phyloP scores from a whole-genome alignment of 805 yeast species.

The Debaryomyces tyrocola region DNA sequence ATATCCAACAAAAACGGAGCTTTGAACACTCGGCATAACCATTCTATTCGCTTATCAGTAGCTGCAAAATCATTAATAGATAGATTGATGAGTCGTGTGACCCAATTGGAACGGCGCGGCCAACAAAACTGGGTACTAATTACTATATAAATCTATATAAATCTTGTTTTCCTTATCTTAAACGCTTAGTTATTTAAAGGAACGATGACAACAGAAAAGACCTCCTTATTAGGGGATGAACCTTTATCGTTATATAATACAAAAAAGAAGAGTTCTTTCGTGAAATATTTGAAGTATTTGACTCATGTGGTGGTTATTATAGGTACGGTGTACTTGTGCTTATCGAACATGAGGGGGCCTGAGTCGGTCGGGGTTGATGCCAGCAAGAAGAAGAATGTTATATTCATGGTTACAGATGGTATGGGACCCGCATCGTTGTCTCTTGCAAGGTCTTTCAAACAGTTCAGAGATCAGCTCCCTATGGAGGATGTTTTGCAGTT shows the following conservation, averaged over 20 bases:
- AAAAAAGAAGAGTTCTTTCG: not conserved
- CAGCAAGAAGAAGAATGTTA: slow-evolving; percentile 64
- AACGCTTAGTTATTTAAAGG: too few relatives aligned
- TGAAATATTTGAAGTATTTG: not conserved
- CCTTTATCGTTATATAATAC: slow-evolving; percentile 5
- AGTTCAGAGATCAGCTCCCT: slow-evolving; percentile 53
- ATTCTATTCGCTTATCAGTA: too few relatives aligned
- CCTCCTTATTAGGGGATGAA: slow-evolving; percentile 5
- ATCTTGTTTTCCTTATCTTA: too few relatives aligned
- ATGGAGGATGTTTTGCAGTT: slow-evolving; percentile 57
- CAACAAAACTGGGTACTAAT: too few relatives aligned
- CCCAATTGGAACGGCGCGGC: too few relatives aligned
- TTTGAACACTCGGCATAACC: too few relatives aligned
- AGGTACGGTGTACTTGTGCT: not conserved
- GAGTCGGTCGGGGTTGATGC: slow-evolving; percentile 10
- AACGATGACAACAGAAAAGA: slow-evolving; percentile 5
- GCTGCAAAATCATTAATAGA: too few relatives aligned
- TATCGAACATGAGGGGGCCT: not conserved
- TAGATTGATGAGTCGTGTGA: too few relatives aligned
- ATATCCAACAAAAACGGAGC: too few relatives aligned
- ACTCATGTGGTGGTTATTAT: not conserved
- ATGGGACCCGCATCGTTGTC: slow-evolving; percentile 90
- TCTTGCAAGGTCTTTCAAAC: slow-evolving; percentile 73
- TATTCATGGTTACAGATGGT: slow-evolving; percentile 92
- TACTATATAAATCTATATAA: too few relatives aligned